These are phyloP conservation scores for Nymphaea thermarum DNA, from an alignment of 164 flowering plant species.

Conservation along the genomic window DNA sequence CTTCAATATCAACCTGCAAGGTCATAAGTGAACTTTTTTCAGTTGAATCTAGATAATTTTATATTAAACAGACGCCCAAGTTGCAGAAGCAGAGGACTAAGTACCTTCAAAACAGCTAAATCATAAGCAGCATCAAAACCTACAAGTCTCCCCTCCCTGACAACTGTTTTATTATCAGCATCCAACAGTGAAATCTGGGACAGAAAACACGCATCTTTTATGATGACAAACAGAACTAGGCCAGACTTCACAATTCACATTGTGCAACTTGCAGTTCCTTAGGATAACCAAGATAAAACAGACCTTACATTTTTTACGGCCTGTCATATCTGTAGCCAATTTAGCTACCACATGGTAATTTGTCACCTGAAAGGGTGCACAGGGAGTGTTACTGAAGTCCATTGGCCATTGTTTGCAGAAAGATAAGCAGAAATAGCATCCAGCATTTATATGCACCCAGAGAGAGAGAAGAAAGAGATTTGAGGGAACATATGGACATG, in stretches of 20 bases:
- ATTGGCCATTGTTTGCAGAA: not conserved
- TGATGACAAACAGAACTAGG: not conserved
- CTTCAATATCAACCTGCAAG: slow-evolving; percentile 56
- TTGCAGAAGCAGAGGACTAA: not conserved
- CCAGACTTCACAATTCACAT: not conserved
- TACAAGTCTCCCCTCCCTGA: slow-evolving; percentile 53
- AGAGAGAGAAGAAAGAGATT: too few relatives aligned
- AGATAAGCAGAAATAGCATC: not conserved
- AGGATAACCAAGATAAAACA: slow-evolving; percentile 4
- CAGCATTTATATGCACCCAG: not conserved
- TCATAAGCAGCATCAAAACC: slow-evolving; percentile 79
- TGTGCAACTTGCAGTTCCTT: not conserved
- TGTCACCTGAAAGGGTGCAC: slow-evolving; percentile 45
- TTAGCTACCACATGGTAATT: slow-evolving; percentile 84
- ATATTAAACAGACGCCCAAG: not conserved
- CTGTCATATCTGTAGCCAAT: slow-evolving; percentile 63
- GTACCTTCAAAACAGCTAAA: slow-evolving; percentile 82
- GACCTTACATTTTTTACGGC: slow-evolving; percentile 83
- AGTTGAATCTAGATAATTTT: not conserved
- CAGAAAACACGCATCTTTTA: not conserved
- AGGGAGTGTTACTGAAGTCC: not conserved
- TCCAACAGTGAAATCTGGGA: slow-evolving; percentile 51
- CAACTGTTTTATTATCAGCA: slow-evolving; percentile 39
- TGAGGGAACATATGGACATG: too few relatives aligned
- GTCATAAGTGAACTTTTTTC: not conserved